Evolutionary conservation across 176 grass and related monocot genomes (phyloP).

Genomic region (Carex parvula): DNA sequence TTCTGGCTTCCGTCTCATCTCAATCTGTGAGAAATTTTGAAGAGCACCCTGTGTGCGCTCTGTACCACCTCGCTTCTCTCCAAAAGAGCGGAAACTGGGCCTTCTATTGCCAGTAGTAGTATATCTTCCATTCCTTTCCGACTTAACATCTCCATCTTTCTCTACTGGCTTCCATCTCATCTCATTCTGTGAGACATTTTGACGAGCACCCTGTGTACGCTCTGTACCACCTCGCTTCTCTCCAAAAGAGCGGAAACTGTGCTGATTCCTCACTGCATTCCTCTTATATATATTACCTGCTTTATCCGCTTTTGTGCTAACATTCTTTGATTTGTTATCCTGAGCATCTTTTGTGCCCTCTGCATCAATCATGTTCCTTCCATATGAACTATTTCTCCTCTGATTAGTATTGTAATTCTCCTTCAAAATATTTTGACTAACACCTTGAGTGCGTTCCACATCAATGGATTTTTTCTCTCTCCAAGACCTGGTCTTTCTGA

Average conservation of each 20-base stretch:
- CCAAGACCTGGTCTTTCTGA: constrained; percentile 28
- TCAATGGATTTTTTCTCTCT: neutral
- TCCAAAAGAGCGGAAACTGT: neutral
- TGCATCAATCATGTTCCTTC: constrained; percentile 21
- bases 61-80: neutral
- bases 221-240: neutral
- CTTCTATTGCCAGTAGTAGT: neutral
- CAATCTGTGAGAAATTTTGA: constrained; percentile 1
- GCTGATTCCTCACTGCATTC: neutral
- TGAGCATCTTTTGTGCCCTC: constrained; percentile 31
- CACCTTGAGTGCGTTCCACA: constrained; percentile 26
- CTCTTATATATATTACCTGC: neutral
- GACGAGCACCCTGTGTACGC: neutral
- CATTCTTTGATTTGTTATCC: neutral
- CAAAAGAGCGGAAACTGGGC: neutral
- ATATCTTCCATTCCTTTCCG: neutral
- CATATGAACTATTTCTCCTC: constrained; percentile 9
- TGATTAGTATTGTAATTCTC: neutral
- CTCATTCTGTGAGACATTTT: neutral
- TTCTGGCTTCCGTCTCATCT: neutral
- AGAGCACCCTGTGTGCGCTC: neutral
- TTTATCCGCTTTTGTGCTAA: neutral
- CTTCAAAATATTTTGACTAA: constrained; percentile 31
- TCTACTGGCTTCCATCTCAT: neutral
- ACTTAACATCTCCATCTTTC: neutral